Evolutionary conservation across 805 yeast species (phyloP), one percentile per base, ranked within the genome.

Genomic region (Kodamaea leandrae): DNA sequence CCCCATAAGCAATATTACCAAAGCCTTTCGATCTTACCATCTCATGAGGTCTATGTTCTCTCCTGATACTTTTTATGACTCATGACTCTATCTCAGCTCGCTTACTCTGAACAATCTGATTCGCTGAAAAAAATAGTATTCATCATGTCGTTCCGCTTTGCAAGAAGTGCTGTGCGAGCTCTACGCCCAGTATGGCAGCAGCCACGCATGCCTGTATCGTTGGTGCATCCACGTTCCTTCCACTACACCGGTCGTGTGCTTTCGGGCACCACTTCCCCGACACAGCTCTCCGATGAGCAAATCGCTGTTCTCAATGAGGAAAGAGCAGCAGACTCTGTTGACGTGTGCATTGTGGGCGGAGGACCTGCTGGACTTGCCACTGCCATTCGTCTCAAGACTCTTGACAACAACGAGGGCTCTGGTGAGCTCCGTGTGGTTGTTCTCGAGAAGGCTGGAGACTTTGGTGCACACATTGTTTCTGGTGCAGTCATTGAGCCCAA

Each of bases 361-460:
- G 99, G 99, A 0, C 98, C 98, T 5, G 95, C 98, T 1, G 99
- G 99, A 3, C 68, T 93, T 37, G 90, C 96, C 1, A 83, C 99
- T 2, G 98, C 98, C 9, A 93, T 93, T 47, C 76, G 77, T 50
- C 69, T 88, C 43, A 93, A 93, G 61, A 96, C 90, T 59, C 65
- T 91, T 25, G 96, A 90, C 55, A 67, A 74, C 40, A 82, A 77
- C 47, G 64, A 72, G 20, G 84, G 83, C 1, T 66, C 66, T 17
- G 84, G 86, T 15, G 84, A 80, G 37, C 64, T 88, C 37, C 72
- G 99, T 45, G 95, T 93, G 25, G 84, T 93, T 7, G 88, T 93
- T 1, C 67, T 93, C 28, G 99, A 93, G 54, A 93, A 93, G 58
- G 95, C 95, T 1, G 80, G 89, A 12, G 97, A 89, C 57, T 78